phyloP scores from a whole-genome alignment of 139 green algal species.

The Micractinium conductrix region DNA sequence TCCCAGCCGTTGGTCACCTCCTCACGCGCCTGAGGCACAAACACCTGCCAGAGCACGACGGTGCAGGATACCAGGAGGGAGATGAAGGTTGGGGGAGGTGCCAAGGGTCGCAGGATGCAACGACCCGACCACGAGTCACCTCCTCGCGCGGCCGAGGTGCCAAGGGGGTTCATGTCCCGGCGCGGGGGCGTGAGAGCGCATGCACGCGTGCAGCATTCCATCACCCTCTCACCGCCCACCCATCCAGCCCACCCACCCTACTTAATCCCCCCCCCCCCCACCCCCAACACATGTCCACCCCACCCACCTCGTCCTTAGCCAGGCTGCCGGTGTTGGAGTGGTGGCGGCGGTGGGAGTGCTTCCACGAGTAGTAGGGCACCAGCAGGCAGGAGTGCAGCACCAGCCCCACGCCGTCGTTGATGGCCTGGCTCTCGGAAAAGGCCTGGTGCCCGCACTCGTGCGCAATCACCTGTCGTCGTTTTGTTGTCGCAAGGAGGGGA shows the following conservation, averaged over 20 bases:
- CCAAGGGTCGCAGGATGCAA: too few species aligned
- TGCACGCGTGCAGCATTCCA: too few species aligned
- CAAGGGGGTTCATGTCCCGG: too few species aligned
- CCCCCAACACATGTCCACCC: neutral
- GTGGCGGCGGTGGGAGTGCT: conserved; percentile 90
- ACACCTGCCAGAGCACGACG: conserved; percentile 51
- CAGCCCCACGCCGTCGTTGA: conserved; percentile 87
- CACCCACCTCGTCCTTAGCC: conserved; percentile 77
- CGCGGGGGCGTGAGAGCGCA: too few species aligned
- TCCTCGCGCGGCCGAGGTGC: too few species aligned
- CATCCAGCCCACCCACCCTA: too few species aligned
- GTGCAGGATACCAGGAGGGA: neutral
- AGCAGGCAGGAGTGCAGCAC: conserved; percentile 83
- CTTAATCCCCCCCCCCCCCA: neutral
- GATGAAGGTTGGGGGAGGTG: neutral
- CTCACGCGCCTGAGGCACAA: conserved; percentile 67
- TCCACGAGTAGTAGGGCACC: conserved; percentile 93
- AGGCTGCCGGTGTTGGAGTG: conserved; percentile 87
- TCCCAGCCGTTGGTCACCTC: conserved; percentile 28
- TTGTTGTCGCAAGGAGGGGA: too few species aligned
- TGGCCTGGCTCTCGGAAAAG: conserved; percentile 61
- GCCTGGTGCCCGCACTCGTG: conserved; percentile 91
- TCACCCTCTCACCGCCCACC: too few species aligned
- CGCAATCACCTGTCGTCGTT: conserved; percentile 58
- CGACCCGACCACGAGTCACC: too few species aligned